Evolutionary conservation across 306 rosid species (phyloP).

Genomic region (Gynostemma pentaphyllum): DNA sequence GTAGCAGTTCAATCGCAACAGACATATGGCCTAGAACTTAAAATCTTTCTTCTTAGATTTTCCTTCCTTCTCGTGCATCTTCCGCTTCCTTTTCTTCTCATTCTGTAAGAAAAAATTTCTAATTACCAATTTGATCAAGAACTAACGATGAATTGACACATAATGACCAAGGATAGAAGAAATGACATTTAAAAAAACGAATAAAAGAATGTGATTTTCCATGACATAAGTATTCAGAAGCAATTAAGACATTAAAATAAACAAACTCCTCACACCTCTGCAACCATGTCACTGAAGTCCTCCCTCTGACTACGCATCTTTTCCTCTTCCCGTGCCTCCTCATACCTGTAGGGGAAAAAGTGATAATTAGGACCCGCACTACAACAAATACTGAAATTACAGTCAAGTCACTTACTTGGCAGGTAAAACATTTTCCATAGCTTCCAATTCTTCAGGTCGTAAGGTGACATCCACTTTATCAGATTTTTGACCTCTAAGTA

Average conservation of each 20-base stretch:
- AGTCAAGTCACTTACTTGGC: slow-evolving; percentile 80
- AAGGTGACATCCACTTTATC: slow-evolving; percentile 93
- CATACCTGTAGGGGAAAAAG: slow-evolving; percentile 43
- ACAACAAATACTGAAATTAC: slow-evolving; percentile 10
- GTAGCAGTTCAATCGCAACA: not conserved
- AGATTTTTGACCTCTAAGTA: slow-evolving; percentile 87
- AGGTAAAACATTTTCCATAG: slow-evolving; percentile 87
- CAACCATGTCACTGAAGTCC: slow-evolving; percentile 99
- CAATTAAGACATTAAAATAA: not conserved
- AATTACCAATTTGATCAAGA: not conserved
- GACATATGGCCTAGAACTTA: slow-evolving; percentile 49
- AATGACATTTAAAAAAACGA: not conserved
- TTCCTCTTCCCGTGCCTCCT: slow-evolving; percentile 98
- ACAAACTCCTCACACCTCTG: slow-evolving; percentile 43
- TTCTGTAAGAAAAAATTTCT: slow-evolving; percentile 43
- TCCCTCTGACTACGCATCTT: slow-evolving; percentile 90
- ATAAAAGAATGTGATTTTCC: not conserved
- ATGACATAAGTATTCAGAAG: no score
- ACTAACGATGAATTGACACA: not conserved
- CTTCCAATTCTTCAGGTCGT: slow-evolving; percentile 91
- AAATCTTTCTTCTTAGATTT: slow-evolving; percentile 92
- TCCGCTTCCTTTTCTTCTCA: slow-evolving; percentile 90
- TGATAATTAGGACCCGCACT: not conserved
- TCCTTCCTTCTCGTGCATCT: slow-evolving; percentile 95
- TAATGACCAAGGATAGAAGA: no score